Evolutionary conservation across 1,284 basidiomycete genomes (phyloP).

Genomic region (Sphagnurus paluster): DNA sequence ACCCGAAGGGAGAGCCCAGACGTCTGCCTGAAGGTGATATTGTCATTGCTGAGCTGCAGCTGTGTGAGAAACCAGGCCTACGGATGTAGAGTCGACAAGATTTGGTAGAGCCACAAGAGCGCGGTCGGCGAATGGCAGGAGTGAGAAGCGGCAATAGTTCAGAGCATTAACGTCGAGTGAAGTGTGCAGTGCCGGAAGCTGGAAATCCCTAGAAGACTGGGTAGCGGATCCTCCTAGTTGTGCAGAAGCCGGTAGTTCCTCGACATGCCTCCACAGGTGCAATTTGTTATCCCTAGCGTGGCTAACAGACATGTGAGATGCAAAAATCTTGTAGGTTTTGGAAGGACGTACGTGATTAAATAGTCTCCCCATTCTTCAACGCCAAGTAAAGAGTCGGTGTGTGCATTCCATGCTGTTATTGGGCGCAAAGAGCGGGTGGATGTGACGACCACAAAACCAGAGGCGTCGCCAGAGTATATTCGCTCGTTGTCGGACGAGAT

Average conservation of each 20-base stretch:
- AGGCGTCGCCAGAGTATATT: conserved; percentile 79
- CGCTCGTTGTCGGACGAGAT: conserved; percentile 72
- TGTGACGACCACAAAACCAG: conserved; percentile 70
- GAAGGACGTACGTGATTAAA: conserved; percentile 65
- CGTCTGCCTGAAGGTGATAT: conserved; percentile 58
- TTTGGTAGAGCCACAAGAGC: conserved; percentile 82
- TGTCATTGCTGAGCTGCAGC: background rate
- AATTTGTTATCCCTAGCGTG: conserved; percentile 87
- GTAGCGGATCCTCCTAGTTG: conserved; percentile 58
- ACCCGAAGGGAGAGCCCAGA: conserved; percentile 69
- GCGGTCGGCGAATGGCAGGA: conserved; percentile 25
- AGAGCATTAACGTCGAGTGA: conserved; percentile 86
- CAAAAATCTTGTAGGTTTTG: background rate
- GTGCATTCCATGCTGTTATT: conserved; percentile 74
- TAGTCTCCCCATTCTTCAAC: conserved; percentile 68
- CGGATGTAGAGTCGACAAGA: conserved; percentile 82
- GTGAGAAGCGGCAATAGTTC: conserved; percentile 82
- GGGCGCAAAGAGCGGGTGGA: conserved; percentile 73
- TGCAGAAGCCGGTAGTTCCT: conserved; percentile 40
- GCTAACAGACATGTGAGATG: conserved; percentile 36
- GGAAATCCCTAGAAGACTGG: conserved; percentile 38
- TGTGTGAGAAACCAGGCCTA: conserved; percentile 32
- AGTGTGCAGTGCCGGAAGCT: conserved; percentile 53
- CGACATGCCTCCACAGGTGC: conserved; percentile 62
- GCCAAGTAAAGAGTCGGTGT: conserved; percentile 73